phyloP scores from a whole-genome alignment of 179 eudicot genomes.

The Silene noctiflora region DNA sequence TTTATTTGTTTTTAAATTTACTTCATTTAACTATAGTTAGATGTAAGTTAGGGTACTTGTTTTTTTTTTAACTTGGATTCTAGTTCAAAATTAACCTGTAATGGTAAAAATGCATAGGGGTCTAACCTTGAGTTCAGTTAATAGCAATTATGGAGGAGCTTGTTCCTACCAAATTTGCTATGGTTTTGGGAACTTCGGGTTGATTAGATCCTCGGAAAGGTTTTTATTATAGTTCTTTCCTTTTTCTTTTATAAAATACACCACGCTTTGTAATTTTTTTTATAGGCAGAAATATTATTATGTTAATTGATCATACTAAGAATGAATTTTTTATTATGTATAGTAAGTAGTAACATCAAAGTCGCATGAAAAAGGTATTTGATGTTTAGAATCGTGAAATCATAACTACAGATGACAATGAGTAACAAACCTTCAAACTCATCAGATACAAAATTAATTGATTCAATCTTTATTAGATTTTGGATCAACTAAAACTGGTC shows the following conservation, averaged over 20 bases:
- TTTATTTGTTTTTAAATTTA: no score
- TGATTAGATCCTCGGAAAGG: not conserved
- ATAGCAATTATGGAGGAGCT: slow-evolving; percentile 41
- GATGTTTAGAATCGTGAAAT: no score
- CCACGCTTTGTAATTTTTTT: not conserved
- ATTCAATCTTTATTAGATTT: no score
- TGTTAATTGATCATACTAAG: not conserved
- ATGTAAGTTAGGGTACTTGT: not conserved
- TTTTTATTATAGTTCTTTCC: not conserved
- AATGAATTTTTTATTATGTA: no score
- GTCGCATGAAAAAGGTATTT: no score
- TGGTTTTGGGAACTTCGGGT: slow-evolving; percentile 81
- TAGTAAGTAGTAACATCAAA: no score
- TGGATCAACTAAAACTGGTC: no score
- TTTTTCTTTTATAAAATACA: not conserved
- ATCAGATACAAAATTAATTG: no score
- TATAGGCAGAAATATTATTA: no score
- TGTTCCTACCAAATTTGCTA: slow-evolving; percentile 46
- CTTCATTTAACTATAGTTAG: no score
- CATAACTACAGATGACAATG: no score
- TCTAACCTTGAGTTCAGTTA: slow-evolving; percentile 48
- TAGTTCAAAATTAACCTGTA: not conserved
- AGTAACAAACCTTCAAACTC: no score
- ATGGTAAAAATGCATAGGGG: slow-evolving; percentile 34
- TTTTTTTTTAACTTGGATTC: not conserved